Evolutionary conservation across 176 grass and related monocot genomes (phyloP), one percentile per base, ranked within the genome.

Genomic region (Oryza officinalis): DNA sequence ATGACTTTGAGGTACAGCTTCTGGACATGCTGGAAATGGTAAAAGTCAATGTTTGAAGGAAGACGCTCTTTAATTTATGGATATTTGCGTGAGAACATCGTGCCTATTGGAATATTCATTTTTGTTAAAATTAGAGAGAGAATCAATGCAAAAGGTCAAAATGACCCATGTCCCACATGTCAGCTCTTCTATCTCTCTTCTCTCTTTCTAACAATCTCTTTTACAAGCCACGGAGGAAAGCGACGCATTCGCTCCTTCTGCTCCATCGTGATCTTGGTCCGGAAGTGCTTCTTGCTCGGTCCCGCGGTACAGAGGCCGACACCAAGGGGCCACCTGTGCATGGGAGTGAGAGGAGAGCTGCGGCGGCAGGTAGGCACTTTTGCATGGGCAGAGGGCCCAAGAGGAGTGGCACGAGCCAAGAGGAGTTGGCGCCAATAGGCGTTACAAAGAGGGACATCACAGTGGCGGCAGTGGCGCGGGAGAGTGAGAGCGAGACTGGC

Each of bases 181-280:
- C 33, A 35, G 6, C 33, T 35, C 33, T 6, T 5, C 33, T 5
- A 6, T 35, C 33, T 35, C 33, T 35, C 33, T 35, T 35, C 5
- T 35, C 33, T 35, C 33, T 35, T 35, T 35, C 33, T 35, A 4
- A 35, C 33, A 6, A 35, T 35, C 5, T 35, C 5, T 35, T 35
- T 5, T 35, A 5, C 33, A 35, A 35, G 33, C 33, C 33, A 6
- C 33, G 5, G 33, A 35, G 33, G 33, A 35, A 35, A 35, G 32
- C 5, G 5, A 38, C 75, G 76, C 93, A 96, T 95, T 57, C 80
- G 87, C 14, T 94, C 89, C 91, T 92, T 94, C 85, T 99, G 96
- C 23, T 99, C 96, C n/a, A 75, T 40, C 30, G 93, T 94, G 91
- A 96, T 96, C 82, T 96, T 96, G 5, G 93, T 99, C 18, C 93